phyloP scores from a whole-genome alignment of 2,329 filamentous ascomycete species.

The Hypoxylon rubiginosum region DNA sequence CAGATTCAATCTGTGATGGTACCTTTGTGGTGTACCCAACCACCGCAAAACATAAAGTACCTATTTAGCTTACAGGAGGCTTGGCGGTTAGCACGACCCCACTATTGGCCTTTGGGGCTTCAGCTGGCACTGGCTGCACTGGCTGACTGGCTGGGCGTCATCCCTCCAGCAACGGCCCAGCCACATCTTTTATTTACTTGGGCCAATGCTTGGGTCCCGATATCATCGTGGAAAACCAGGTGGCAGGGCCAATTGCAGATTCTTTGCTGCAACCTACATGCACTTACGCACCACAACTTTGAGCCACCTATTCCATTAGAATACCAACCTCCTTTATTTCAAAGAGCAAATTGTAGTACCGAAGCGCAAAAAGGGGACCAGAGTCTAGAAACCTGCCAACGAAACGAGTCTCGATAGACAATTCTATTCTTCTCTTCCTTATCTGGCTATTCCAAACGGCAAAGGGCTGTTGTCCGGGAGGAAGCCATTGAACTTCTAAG shows the following conservation, averaged over 20 bases:
- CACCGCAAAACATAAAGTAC: constrained; percentile 26
- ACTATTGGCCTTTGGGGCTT: constrained; percentile 17
- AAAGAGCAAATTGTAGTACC: constrained; percentile 32
- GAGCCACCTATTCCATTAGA: constrained; percentile 32
- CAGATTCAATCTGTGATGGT: constrained; percentile 5
- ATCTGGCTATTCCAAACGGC: constrained; percentile 39
- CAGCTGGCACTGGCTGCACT: too few relatives aligned
- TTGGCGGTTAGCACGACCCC: constrained; percentile 24
- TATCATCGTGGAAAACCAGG: constrained; percentile 44
- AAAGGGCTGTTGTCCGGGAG: constrained; percentile 40
- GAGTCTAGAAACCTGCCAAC: constrained; percentile 45
- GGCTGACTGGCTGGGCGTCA: constrained; percentile 36
- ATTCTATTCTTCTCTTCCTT: constrained; percentile 45
- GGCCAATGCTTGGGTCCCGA: constrained; percentile 15
- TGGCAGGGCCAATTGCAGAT: constrained; percentile 45
- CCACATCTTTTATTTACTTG: constrained; percentile 52
- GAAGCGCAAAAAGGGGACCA: constrained; percentile 42
- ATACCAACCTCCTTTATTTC: constrained; percentile 44
- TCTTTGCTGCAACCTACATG: constrained; percentile 30
- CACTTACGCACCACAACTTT: constrained; percentile 30
- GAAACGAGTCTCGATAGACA: constrained; percentile 39
- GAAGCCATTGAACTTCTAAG: constrained; percentile 49
- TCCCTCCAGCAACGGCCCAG: constrained; percentile 50
- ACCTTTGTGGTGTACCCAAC: constrained; percentile 25
- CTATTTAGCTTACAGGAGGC: constrained; percentile 18